Evolutionary conservation across 2,329 filamentous ascomycete genomes (phyloP).

Genomic region (Pseudophaeomoniella oleicola): DNA sequence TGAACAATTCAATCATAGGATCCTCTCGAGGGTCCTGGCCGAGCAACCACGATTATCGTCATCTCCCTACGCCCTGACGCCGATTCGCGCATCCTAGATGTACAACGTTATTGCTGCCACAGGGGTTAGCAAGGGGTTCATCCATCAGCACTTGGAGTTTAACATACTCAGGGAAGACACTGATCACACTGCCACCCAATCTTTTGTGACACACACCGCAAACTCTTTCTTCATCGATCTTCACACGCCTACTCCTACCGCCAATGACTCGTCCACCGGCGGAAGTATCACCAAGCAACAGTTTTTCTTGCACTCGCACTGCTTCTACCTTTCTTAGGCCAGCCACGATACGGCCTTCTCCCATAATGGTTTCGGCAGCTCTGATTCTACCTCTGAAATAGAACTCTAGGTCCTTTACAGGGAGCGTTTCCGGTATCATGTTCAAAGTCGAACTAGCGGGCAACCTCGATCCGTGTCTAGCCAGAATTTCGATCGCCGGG

Average conservation of each 20-base stretch:
- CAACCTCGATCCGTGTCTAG: conserved; percentile 78
- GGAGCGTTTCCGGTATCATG: conserved; percentile 68
- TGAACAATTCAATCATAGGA: background rate
- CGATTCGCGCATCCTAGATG: conserved; percentile 63
- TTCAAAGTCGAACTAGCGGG: conserved; percentile 75
- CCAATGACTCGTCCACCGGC: conserved; percentile 23
- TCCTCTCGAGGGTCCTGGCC: background rate
- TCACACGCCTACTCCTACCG: conserved; percentile 53
- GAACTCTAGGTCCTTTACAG: conserved; percentile 64
- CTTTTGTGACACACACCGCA: conserved; percentile 90
- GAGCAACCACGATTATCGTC: background rate
- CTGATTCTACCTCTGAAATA: conserved; percentile 90
- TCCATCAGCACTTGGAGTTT: background rate
- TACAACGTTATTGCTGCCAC: conserved; percentile 43
- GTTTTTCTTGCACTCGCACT: conserved; percentile 56
- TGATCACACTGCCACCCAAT: conserved; percentile 78
- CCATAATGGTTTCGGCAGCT: conserved; percentile 66
- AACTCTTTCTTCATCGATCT: conserved; percentile 74
- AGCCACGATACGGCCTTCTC: conserved; percentile 64
- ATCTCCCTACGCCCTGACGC: conserved; percentile 10
- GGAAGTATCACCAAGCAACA: conserved; percentile 66
- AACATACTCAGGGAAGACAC: conserved; percentile 70
- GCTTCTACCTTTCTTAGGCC: conserved; percentile 65
- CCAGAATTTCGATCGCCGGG: conserved; percentile 76
- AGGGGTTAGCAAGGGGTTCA: background rate